Evolutionary conservation across 2,329 filamentous ascomycete genomes (phyloP).

Genomic region (Simplicillium aogashimaense): DNA sequence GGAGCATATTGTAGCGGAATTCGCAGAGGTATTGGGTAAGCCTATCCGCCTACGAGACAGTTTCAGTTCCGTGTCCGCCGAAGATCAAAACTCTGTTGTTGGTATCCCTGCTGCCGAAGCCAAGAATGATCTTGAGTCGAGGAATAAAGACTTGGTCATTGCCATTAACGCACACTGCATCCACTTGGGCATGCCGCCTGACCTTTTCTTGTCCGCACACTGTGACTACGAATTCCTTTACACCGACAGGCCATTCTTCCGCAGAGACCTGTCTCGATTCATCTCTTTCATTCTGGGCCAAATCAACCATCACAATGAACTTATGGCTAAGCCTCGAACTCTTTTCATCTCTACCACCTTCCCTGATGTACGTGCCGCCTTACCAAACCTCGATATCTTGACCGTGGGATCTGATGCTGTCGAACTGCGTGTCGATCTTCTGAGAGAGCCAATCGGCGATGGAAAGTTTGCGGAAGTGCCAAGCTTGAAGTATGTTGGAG

Average conservation of each 20-base stretch:
- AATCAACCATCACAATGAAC: conserved; percentile 64
- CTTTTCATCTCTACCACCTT: conserved; percentile 86
- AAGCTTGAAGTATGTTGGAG: conserved; percentile 73
- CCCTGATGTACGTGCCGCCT: conserved; percentile 70
- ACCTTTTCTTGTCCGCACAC: conserved; percentile 50
- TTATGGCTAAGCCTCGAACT: conserved; percentile 69
- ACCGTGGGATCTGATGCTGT: conserved; percentile 81
- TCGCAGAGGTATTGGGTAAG: conserved; percentile 73
- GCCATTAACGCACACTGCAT: conserved; percentile 71
- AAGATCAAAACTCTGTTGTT: conserved; percentile 55
- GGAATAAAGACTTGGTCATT: conserved; percentile 50
- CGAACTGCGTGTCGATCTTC: conserved; percentile 73
- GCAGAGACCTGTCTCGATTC: conserved; percentile 69
- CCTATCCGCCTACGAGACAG: conserved; percentile 50
- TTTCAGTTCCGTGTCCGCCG: conserved; percentile 41
- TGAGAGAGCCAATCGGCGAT: conserved; percentile 59
- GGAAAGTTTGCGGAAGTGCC: conserved; percentile 56
- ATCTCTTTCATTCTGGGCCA: conserved; percentile 73
- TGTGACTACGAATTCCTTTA: conserved; percentile 87
- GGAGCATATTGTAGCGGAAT: conserved; percentile 62
- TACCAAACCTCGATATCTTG: conserved; percentile 78
- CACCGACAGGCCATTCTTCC: conserved; percentile 59
- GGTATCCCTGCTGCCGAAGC: conserved; percentile 52
- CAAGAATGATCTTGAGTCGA: conserved; percentile 44
- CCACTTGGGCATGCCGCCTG: conserved; percentile 59